Base-by-base conservation (phyloP, 768 basidiomycete genomes). In the Lepiota brunneoincarnata region DNA sequence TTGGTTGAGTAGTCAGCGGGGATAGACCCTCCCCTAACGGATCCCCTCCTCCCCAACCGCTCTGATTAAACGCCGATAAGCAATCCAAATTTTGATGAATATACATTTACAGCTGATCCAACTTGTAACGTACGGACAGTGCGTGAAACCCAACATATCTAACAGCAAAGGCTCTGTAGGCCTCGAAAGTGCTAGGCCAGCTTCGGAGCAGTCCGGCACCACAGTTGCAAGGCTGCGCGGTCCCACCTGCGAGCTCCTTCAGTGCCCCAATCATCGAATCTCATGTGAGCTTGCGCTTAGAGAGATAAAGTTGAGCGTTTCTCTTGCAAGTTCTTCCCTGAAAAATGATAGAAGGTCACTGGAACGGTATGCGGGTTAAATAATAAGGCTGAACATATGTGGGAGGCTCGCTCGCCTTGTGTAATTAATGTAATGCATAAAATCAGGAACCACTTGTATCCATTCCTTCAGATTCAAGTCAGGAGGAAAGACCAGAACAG, bases 301-400 rank as follows among this genome's bases (percentile, higher is more conserved):
- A 0, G 75, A 72, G 26, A 75, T 56, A 28, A 64, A 69, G 49
- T 74, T 75, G 26, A 65, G 61, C 2, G 55, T 54, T 48, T 75
- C 75, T 4, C 65, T 67, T 0, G 42, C 61, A 2, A 62, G 44
- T 48, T 75, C 74, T 64, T 76, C 75, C 54, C 75, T 67, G 51
- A 74, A 70, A 52, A 75, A 75, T 0, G 69, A 75, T 1, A 75
- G 56, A 17, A 75, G 54, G 26, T 77, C 74, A 48, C 74, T 75
- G 39, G 39, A 43, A 31, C 2, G 11, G 31, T 3, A 31, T 31
- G 2, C 31, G 31, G 31, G 31, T 31, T 31, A 31, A 10, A 3
- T 3, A 6, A 3, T 4, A n/a, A n/a, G n/a, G 31, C 7, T 9
- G 3, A 31, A 10, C 31, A 31, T 31, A 10, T 31, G 11, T 6